Evolutionary conservation across 2,329 filamentous ascomycete genomes (phyloP).

Genomic region (Fusarium subtropicale): DNA sequence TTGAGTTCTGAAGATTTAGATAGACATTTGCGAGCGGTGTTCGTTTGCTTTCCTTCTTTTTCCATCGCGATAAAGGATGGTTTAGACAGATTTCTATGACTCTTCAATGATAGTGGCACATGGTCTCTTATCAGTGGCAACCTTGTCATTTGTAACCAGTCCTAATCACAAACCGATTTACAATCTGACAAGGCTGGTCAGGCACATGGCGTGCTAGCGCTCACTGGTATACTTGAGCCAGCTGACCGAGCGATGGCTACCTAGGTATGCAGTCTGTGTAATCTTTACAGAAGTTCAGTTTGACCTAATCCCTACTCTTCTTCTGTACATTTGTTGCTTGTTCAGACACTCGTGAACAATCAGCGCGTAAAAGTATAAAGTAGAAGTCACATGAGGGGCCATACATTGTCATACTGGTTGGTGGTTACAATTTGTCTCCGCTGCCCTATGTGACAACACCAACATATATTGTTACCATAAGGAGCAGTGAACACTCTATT

Average conservation of each 20-base stretch:
- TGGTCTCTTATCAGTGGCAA: neutral
- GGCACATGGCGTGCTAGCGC: conserved; percentile 18
- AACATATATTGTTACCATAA: conserved; percentile 22
- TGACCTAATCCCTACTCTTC: neutral
- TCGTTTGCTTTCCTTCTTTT: neutral
- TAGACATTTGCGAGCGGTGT: neutral
- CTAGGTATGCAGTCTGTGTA: conserved; percentile 3
- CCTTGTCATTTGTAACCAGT: neutral
- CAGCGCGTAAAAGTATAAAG: neutral
- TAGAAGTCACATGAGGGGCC: neutral
- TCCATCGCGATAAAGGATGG: neutral
- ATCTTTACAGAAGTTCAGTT: neutral
- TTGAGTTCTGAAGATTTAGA: neutral
- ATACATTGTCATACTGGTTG: neutral
- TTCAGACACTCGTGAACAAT: neutral
- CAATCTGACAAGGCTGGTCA: conserved; percentile 10
- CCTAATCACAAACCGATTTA: neutral
- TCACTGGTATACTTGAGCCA: neutral
- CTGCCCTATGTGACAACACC: neutral
- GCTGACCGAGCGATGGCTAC: conserved; percentile 20
- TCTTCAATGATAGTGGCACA: neutral
- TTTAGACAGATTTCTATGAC: neutral
- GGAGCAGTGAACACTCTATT: conserved; percentile 41
- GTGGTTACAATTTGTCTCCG: neutral
- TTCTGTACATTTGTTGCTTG: neutral